Percentiles rank a stretch among this genome's conserved stretches.
phyloP scores from a whole-genome alignment of 495 filamentous ascomycete species.

The Penicillium tannophilum region DNA sequence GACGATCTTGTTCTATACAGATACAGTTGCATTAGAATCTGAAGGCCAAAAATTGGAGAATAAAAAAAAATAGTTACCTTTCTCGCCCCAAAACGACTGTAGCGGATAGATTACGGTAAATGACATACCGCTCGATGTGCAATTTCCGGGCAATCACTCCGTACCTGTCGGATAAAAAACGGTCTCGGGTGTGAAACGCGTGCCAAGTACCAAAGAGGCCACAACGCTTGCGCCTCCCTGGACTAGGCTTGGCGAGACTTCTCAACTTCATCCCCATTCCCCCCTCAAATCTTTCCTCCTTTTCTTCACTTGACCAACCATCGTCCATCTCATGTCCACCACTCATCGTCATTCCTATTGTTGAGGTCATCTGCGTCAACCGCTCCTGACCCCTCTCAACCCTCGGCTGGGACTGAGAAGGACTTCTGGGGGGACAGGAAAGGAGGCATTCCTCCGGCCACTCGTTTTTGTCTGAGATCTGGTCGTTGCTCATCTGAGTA shows the following conservation, averaged over 20 bases:
- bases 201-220: conserved; percentile 11
- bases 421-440: conserved; percentile 38
- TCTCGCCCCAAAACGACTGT: neutral
- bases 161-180: conserved; percentile 17
- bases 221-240: conserved; percentile 45
- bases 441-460: conserved; percentile 55
- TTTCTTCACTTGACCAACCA: conserved; percentile 11
- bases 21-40: neutral
- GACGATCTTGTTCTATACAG: neutral
- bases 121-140: conserved; percentile 1
- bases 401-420: conserved; percentile 34
- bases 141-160: neutral
- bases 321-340: conserved; percentile 22
- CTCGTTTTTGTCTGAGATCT: conserved; percentile 44
- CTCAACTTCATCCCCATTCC: conserved; percentile 39
- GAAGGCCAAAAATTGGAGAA: neutral
- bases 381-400: conserved; percentile 27
- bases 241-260: conserved; percentile 47
- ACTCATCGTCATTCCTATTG: conserved; percentile 29
- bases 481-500: neutral
- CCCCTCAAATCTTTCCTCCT: conserved; percentile 28
- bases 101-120: neutral
- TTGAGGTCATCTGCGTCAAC: conserved; percentile 38
- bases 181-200: conserved; percentile 27
- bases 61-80: conserved; percentile 3